These are phyloP conservation scores for Populus euphratica DNA, from an alignment of 345 rosid genomes.

Conservation along the genomic window DNA sequence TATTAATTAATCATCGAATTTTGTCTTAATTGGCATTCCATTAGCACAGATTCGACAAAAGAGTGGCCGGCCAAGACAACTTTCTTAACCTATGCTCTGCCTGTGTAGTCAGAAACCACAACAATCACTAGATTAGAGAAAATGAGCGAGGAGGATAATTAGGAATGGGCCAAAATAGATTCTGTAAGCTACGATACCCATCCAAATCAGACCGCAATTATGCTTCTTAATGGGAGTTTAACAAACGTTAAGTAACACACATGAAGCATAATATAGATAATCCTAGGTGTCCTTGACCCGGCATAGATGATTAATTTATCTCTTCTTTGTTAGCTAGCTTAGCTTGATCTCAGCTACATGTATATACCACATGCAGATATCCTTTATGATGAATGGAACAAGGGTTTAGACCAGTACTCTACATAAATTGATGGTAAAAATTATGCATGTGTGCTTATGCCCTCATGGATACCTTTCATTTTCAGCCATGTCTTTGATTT, in stretches of 20 bases:
- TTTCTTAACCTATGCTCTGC: conserved; percentile 39
- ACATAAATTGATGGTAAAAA: background rate
- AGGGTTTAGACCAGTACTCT: background rate
- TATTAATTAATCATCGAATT: background rate
- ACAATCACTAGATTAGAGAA: background rate
- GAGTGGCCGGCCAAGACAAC: conserved; percentile 64
- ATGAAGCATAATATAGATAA: background rate
- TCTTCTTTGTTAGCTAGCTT: background rate
- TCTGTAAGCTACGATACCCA: conserved; percentile 12
- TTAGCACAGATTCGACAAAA: conserved; percentile 45
- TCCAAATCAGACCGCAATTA: background rate
- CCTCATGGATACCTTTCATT: no score
- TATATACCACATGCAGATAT: no score
- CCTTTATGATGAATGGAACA: background rate
- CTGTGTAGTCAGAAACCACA: background rate
- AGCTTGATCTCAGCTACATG: background rate
- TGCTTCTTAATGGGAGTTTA: background rate
- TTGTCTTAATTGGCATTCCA: conserved; percentile 34
- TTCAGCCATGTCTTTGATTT: conserved; percentile 1
- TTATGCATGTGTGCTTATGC: background rate
- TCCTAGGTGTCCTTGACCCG: background rate
- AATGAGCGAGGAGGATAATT: conserved; percentile 14
- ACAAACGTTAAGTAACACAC: background rate
- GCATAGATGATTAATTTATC: background rate
- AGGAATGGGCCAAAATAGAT: conserved; percentile 32